phyloP scores from a whole-genome alignment of 192 early-diverging fungal species.

The Backusella tarrabulga region DNA sequence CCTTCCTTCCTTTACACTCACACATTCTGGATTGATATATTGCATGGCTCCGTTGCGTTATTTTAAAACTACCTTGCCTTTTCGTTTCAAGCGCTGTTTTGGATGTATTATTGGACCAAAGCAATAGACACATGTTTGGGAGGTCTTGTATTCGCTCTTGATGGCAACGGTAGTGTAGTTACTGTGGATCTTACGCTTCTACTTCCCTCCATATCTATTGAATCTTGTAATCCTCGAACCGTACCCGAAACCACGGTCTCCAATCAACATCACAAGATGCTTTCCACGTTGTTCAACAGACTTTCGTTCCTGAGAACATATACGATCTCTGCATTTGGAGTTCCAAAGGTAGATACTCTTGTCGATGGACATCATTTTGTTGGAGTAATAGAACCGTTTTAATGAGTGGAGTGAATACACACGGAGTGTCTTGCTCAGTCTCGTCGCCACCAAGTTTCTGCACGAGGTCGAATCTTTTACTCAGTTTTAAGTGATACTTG shows the following conservation, averaged over 20 bases:
- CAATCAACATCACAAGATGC: neutral
- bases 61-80: neutral
- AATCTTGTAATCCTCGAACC: neutral
- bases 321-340: no score
- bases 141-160: neutral
- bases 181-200: no score
- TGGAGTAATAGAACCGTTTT: neutral
- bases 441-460: neutral
- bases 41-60: neutral
- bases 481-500: neutral
- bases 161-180: no score
- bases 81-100: neutral
- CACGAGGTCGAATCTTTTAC: neutral
- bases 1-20: neutral
- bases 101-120: neutral
- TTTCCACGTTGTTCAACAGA: neutral
- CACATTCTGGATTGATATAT: neutral
- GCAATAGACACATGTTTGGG: neutral
- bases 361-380: no score
- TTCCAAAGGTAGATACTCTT: no score
- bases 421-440: neutral
- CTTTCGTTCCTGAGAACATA: neutral
- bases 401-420: neutral
- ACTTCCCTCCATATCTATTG: no score
- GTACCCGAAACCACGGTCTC: neutral